Evolutionary conservation across 306 rosid species (phyloP), one percentile per base, ranked within the genome.

Genomic region (Potentilla sterilis): DNA sequence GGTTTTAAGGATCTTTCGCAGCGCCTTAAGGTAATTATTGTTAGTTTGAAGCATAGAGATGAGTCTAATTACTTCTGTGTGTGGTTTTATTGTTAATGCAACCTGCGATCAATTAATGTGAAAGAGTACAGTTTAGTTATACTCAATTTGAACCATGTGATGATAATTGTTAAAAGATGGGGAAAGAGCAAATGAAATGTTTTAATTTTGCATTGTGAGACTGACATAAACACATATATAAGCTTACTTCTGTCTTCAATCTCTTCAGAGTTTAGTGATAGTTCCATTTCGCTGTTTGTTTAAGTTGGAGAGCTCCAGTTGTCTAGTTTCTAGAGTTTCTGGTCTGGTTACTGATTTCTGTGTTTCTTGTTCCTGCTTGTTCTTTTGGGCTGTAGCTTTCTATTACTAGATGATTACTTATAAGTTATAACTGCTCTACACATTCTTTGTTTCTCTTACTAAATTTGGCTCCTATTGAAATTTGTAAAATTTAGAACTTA

Each of bases 1-100:
- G 97, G 98, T 67, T 92, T 92, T 78, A 92, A 92, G 86, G 99
- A 90, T 88, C 96, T 96, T 83, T 96, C 98, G 12, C 89, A 89
- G 69, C 92, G 99, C 47, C 86, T 96, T 48, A 89, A 92, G 98
- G 99, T 96, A 85, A 62, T 38, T 7, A 46, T 64, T 61, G 15
- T 67, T 51, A 57, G 58, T 76, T 79, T 51, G 54, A 66, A 72
- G 35, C 35, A 19, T 35, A 57, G 15, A 21, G 7, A 24, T 58
- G 1, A 9, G 55, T 12, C 16, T n/a, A 12, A 9, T 28, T 46
- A 21, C 7, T 55, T 52, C 15, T 44, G 41, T 15, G 4, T 54
- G 62, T 46, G 52, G n/a, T 54, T 15, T 69, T 64, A 3, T 78
- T 42, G 7, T 14, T 73, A 61, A 15, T 52, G 48, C n/a, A 67